These are phyloP conservation scores for Neonectria ditissima DNA, from an alignment of 2,329 filamentous ascomycete genomes.

Conservation along the genomic window DNA sequence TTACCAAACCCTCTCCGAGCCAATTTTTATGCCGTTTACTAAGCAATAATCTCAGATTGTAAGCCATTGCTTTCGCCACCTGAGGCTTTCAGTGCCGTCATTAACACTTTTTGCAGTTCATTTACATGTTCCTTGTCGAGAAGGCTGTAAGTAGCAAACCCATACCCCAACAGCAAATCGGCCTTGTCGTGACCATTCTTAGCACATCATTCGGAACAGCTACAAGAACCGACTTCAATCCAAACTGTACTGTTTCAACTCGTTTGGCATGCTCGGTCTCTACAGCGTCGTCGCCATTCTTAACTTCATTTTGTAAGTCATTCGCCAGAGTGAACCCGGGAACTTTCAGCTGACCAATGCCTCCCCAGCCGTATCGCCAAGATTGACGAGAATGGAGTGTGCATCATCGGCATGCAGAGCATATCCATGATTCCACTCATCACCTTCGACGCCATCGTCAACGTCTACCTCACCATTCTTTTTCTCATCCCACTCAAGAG, in stretches of 20 bases:
- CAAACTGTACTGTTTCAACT: constrained; percentile 71
- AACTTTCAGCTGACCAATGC: constrained; percentile 8
- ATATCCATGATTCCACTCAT: constrained; percentile 72
- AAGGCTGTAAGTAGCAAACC: constrained; percentile 62
- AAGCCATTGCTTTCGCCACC: neutral
- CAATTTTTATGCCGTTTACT: neutral
- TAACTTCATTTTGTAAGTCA: constrained; percentile 71
- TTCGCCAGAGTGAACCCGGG: neutral
- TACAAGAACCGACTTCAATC: constrained; percentile 65
- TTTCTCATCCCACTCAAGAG: constrained; percentile 71
- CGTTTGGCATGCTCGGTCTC: constrained; percentile 64
- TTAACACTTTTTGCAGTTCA: constrained; percentile 53
- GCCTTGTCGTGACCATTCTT: neutral
- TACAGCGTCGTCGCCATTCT: constrained; percentile 63
- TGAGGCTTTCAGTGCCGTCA: neutral
- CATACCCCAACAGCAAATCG: too few species aligned
- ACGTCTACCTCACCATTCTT: constrained; percentile 72
- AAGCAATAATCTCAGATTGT: constrained; percentile 13
- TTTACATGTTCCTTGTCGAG: constrained; percentile 75
- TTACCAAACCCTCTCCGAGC: constrained; percentile 5
- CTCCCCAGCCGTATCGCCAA: constrained; percentile 64
- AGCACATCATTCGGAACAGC: constrained; percentile 69
- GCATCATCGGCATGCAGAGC: constrained; percentile 71
- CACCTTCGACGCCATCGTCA: constrained; percentile 69
- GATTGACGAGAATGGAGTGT: constrained; percentile 65